These are phyloP conservation scores for Penicillium turbatum DNA, from an alignment of 495 filamentous ascomycete species.

Conservation along the genomic window DNA sequence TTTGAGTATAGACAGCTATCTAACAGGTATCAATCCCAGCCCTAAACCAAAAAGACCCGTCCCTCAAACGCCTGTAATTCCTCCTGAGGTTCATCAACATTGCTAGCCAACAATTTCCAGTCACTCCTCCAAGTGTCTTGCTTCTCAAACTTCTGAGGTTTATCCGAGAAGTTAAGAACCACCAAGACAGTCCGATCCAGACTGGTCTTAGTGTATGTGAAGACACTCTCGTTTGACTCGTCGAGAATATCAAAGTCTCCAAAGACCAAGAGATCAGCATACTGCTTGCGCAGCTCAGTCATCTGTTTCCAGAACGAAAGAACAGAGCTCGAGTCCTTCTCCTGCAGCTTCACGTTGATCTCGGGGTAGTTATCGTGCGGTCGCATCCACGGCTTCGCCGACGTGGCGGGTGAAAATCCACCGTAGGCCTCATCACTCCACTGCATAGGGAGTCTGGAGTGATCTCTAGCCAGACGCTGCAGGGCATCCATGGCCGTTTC, in stretches of 20 bases:
- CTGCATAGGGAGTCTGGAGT: conserved; percentile 59
- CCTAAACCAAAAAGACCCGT: conserved; percentile 3
- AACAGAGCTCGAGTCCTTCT: conserved; percentile 31
- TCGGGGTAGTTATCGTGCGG: conserved; percentile 49
- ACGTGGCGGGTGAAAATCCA: conserved; percentile 44
- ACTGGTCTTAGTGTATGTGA: conserved; percentile 29
- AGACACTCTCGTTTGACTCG: conserved; percentile 33
- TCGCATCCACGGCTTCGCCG: conserved; percentile 54
- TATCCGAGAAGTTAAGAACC: conserved; percentile 4
- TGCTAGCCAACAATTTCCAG: conserved; percentile 5
- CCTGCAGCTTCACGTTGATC: conserved; percentile 50
- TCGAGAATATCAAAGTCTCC: conserved; percentile 18
- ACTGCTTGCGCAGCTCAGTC: conserved; percentile 35
- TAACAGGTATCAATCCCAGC: background rate
- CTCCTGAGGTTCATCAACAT: background rate
- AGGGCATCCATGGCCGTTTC: conserved; percentile 36
- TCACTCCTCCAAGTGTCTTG: background rate
- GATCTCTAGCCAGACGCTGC: conserved; percentile 53
- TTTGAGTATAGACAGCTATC: background rate
- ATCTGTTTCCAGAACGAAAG: conserved; percentile 46
- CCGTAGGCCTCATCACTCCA: conserved; percentile 52
- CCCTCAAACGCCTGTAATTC: conserved; percentile 7
- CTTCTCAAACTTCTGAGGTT: conserved; percentile 1
- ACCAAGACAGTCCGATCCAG: background rate
- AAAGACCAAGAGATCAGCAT: conserved; percentile 37